phyloP scores from a whole-genome alignment of 768 basidiomycete genomes.

The Leucogyrophana mollusca region DNA sequence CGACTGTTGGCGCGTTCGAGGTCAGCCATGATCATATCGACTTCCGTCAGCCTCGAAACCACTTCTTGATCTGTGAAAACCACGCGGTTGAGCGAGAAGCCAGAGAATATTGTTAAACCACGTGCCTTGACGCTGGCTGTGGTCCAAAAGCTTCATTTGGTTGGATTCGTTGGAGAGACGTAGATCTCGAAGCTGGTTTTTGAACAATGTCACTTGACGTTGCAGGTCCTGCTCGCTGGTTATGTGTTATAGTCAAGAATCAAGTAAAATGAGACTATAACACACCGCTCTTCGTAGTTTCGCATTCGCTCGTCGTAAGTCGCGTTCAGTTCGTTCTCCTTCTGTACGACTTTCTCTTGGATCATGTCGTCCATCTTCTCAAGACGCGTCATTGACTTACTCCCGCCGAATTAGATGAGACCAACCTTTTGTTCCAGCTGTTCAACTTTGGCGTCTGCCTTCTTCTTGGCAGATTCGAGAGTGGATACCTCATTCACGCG shows the following conservation, averaged over 20 bases:
- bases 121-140: slow-evolving; percentile 85
- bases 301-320: slow-evolving; percentile 94
- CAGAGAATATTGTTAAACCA: not conserved
- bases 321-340: slow-evolving; percentile 95
- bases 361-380: slow-evolving; percentile 96
- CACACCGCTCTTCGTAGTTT: slow-evolving; percentile 94
- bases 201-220: slow-evolving; percentile 85
- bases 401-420: not conserved
- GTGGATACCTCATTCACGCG: slow-evolving; percentile 60
- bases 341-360: slow-evolving; percentile 82
- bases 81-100: not conserved
- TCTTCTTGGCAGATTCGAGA: slow-evolving; percentile 73
- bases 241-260: not conserved
- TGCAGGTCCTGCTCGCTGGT: slow-evolving; percentile 90
- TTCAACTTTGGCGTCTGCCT: slow-evolving; percentile 69
- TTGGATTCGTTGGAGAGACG: slow-evolving; percentile 89
- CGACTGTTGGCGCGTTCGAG: slow-evolving; percentile 93
- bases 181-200: slow-evolving; percentile 86
- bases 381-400: not conserved
- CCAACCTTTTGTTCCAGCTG: slow-evolving; percentile 81
- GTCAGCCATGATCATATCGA: slow-evolving; percentile 94
- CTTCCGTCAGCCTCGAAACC: slow-evolving; percentile 83
- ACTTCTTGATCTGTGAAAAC: slow-evolving; percentile 78
- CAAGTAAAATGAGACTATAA: slow-evolving; percentile 1
- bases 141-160: slow-evolving; percentile 90